Conservation (phyloP, 345 rosid species). For the Dimocarpus longan region DNA sequence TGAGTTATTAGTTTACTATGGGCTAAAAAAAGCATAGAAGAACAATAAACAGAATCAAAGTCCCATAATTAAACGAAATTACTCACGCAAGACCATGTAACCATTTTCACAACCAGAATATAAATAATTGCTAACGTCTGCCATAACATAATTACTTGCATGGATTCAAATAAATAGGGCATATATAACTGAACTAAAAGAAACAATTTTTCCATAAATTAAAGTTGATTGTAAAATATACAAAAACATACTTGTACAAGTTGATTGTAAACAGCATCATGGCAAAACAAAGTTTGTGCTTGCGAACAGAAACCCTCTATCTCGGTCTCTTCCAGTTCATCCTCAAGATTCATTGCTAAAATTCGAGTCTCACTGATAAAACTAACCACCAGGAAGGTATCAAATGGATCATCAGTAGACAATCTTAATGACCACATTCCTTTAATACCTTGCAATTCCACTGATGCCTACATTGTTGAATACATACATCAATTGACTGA, state of each 20-base stretch:
- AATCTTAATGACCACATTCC: slow-evolving; percentile 98
- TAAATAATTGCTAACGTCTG: neutral
- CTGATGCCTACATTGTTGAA: slow-evolving; percentile 68
- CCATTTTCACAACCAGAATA: neutral
- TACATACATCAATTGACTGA: slow-evolving; percentile 14
- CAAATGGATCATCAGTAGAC: slow-evolving; percentile 83
- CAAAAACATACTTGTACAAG: slow-evolving; percentile 72
- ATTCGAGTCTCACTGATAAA: slow-evolving; percentile 91
- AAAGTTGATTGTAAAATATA: neutral
- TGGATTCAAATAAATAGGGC: neutral
- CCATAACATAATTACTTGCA: neutral
- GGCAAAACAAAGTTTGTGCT: slow-evolving; percentile 93
- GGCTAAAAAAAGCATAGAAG: neutral
- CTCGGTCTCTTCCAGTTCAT: slow-evolving; percentile 96
- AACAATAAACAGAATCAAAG: neutral
- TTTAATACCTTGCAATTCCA: slow-evolving; percentile 96
- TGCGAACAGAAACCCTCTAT: slow-evolving; percentile 89
- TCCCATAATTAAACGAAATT: neutral
- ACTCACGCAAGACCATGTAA: neutral
- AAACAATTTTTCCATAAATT: neutral
- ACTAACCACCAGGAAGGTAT: slow-evolving; percentile 92
- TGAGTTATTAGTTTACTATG: neutral
- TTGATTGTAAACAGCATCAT: slow-evolving; percentile 87
- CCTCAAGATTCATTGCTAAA: slow-evolving; percentile 93
- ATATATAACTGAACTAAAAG: neutral